Evolutionary conservation across 768 basidiomycete genomes (phyloP), one percentile per base, ranked within the genome.

Genomic region (Asterophora lycoperdoides): DNA sequence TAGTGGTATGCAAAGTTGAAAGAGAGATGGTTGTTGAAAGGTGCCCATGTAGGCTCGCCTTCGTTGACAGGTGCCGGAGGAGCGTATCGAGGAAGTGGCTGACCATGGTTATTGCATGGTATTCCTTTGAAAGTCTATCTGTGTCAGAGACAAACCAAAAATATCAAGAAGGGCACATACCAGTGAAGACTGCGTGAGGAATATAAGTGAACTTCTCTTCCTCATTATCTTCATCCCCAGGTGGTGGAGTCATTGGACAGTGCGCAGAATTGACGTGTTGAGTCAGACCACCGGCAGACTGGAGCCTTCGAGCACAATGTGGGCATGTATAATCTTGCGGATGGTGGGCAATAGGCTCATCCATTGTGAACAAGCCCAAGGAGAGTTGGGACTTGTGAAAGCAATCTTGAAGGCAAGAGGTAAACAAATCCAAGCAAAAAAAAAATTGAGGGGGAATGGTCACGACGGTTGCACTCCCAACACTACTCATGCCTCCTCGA

Each of bases 1-100:
- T 60, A 55, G 39, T 60, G 58, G 14, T 64, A 26, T 0, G 67
- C 64, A n/a, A 46, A 65, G 17, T 68, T 61, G 45, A 68, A 69
- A 2, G 56, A 54, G 0, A 60, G 5, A 1, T 58, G 46, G 34
- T 58, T 56, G 19, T 48, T 4, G 40, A 68, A 68, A 30, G 66
- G 66, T 10, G 20, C 51, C 59, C 61, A 69, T 3, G 56, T 39
- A 41, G 60, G 63, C 11, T 37, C 41, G 20, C 33, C 20, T 14
- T 37, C 14, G 10, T 10, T 8, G 14, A 14, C 18, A 6, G 39
- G 39, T 26, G 10, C 29, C 23, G 18, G 38, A 19, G 38, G 18
- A 2, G 36, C 13, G 20, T 39, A 20, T 5, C 19, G 38, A 9
- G 38, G 38, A 23, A 39, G 38, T 8, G 5, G 5, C 13, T 39